Conservation (phyloP, 352 stramenopile genomes). For the Albugo laibachii region DNA sequence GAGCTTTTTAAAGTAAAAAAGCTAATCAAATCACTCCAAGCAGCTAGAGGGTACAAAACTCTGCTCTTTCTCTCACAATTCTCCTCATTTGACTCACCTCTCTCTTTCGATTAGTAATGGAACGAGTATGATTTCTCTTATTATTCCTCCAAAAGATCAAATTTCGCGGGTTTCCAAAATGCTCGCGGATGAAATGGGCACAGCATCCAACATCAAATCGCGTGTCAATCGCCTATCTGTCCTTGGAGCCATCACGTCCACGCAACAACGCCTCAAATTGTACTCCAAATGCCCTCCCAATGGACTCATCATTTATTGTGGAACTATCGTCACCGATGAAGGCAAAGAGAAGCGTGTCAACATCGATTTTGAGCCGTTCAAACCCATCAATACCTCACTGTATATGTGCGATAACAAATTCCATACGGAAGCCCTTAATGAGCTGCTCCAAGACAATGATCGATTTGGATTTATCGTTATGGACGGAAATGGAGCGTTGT, state of each 20-base stretch:
- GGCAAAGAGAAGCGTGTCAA: slow-evolving; percentile 99
- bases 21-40: slow-evolving; percentile 97
- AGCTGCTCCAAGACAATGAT: slow-evolving; percentile 98
- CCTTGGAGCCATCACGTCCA: slow-evolving; percentile 96
- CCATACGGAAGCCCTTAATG: slow-evolving; percentile 95
- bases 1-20: slow-evolving; percentile 99
- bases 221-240: slow-evolving; percentile 97
- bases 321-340: slow-evolving; percentile 98
- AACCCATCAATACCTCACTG: slow-evolving; percentile 99
- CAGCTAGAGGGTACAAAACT: slow-evolving; percentile 45
- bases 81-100: neutral
- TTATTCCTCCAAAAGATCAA: slow-evolving; percentile 97
- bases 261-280: slow-evolving; percentile 97
- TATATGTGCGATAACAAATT: slow-evolving; percentile 99
- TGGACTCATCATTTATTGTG: slow-evolving; percentile 98
- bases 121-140: slow-evolving; percentile 99
- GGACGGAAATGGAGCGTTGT: slow-evolving; percentile 98
- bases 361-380: slow-evolving; percentile 99
- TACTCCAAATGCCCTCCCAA: slow-evolving; percentile 95
- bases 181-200: slow-evolving; percentile 98
- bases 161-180: slow-evolving; percentile 97
- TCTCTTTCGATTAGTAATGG: slow-evolving; percentile 72
- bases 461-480: slow-evolving; percentile 99
- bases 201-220: slow-evolving; percentile 99
- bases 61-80: slow-evolving; percentile 2